Evolutionary conservation across 2,329 filamentous ascomycete species (phyloP).

Genomic region (Pyrenochaeta sp.): DNA sequence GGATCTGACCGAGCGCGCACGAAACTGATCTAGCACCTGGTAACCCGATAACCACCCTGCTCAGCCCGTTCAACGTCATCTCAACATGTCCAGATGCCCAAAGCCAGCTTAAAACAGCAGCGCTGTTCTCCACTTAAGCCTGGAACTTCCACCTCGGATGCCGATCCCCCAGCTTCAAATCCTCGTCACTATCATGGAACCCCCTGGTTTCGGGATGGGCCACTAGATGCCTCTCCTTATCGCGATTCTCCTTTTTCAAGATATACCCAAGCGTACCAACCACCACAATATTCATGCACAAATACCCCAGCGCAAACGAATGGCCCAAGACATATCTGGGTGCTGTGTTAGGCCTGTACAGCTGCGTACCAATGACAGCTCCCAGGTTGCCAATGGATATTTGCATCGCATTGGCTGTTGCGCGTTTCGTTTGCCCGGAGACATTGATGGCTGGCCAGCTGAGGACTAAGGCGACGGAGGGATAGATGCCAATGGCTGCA

Average conservation of each 20-base stretch:
- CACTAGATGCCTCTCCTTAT: slow-evolving; percentile 36
- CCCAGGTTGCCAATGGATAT: slow-evolving; percentile 60
- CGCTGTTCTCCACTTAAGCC: slow-evolving; percentile 15
- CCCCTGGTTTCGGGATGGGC: slow-evolving; percentile 36
- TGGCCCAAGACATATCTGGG: slow-evolving; percentile 49
- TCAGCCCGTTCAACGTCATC: background rate
- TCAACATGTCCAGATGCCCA: background rate
- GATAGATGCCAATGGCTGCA: slow-evolving; percentile 51
- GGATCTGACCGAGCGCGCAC: background rate
- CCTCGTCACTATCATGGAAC: slow-evolving; percentile 43
- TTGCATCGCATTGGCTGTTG: slow-evolving; percentile 60
- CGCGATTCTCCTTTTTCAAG: slow-evolving; percentile 42
- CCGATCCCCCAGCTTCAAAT: slow-evolving; percentile 41
- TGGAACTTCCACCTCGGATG: slow-evolving; percentile 50
- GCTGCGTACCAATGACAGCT: slow-evolving; percentile 49
- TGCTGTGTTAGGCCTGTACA: slow-evolving; percentile 45
- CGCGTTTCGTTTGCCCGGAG: slow-evolving; percentile 62
- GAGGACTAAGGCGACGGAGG: slow-evolving; percentile 51
- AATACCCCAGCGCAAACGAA: slow-evolving; percentile 46
- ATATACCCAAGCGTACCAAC: slow-evolving; percentile 41
- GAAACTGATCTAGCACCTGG: background rate
- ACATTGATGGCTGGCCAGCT: slow-evolving; percentile 64
- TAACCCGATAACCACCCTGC: too few species aligned
- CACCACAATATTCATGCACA: slow-evolving; percentile 43
- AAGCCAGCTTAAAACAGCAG: background rate